These are phyloP conservation scores for Plenodomus tracheiphilus DNA, from an alignment of 2,329 filamentous ascomycete species.

Conservation along the genomic window DNA sequence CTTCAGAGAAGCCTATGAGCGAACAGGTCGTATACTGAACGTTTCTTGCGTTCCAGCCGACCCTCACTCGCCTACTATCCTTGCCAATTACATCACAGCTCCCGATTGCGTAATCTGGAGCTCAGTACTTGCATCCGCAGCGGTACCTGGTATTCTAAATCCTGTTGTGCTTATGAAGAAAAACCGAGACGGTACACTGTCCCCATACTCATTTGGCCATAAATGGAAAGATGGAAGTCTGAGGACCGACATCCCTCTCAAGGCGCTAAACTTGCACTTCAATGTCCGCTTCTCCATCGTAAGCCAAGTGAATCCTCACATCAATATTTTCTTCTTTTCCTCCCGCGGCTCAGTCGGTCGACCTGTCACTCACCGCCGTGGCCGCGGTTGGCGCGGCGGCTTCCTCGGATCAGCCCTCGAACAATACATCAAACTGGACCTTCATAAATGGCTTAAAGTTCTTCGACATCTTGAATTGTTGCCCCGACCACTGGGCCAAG, in stretches of 20 bases:
- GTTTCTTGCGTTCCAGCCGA: conserved; percentile 95
- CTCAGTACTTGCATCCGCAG: conserved; percentile 89
- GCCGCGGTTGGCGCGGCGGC: conserved; percentile 92
- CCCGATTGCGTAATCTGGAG: conserved; percentile 99
- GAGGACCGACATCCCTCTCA: conserved; percentile 92
- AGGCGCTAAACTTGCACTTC: conserved; percentile 92
- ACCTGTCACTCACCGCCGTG: conserved; percentile 90
- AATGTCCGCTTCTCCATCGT: conserved; percentile 98
- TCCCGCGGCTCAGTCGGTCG: conserved; percentile 88
- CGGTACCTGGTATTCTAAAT: conserved; percentile 93
- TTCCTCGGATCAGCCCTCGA: conserved; percentile 91
- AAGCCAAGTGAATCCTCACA: conserved; percentile 88
- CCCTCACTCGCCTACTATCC: conserved; percentile 86
- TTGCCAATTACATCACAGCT: conserved; percentile 92
- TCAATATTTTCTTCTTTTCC: conserved; percentile 98
- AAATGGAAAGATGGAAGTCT: conserved; percentile 99
- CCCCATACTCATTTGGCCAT: conserved; percentile 94
- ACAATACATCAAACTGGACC: conserved; percentile 92
- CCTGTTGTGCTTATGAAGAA: conserved; percentile 93
- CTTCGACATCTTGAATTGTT: conserved; percentile 89
- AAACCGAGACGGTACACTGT: conserved; percentile 72
- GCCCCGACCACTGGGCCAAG: conserved; percentile 86
- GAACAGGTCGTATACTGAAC: conserved; percentile 92
- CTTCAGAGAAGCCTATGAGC: conserved; percentile 90
- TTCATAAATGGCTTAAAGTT: conserved; percentile 97